Percentiles rank a stretch among this genome's conserved stretches.
Conservation (phyloP, 1,284 basidiomycete species). For the Calocybe gambosa region DNA sequence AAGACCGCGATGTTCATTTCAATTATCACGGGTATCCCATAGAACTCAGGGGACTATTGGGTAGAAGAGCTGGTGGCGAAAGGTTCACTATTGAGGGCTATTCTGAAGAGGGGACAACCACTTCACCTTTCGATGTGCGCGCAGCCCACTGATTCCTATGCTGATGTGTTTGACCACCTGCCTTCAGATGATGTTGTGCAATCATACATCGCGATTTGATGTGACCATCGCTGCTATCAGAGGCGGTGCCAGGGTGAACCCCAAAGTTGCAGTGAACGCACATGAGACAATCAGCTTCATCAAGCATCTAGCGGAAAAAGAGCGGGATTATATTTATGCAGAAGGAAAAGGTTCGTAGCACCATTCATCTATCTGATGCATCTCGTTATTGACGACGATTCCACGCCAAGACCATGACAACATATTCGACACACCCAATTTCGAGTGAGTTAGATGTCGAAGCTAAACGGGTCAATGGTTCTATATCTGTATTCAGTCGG, state of each 20-base stretch:
- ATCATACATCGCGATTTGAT: slow-evolving; percentile 58
- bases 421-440: slow-evolving; percentile 25
- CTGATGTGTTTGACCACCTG: not conserved
- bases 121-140: slow-evolving; percentile 58
- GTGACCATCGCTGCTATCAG: slow-evolving; percentile 55
- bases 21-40: slow-evolving; percentile 84
- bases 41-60: slow-evolving; percentile 59
- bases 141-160: not conserved
- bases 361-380: not conserved
- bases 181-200: slow-evolving; percentile 62
- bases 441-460: slow-evolving; percentile 11
- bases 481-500: too few relatives aligned
- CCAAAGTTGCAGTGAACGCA: slow-evolving; percentile 45
- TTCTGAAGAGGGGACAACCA: slow-evolving; percentile 65
- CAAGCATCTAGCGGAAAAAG: slow-evolving; percentile 49
- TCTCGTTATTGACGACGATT: not conserved
- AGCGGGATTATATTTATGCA: slow-evolving; percentile 47
- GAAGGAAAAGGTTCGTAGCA: slow-evolving; percentile 42
- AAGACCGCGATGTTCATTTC: slow-evolving; percentile 64
- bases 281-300: slow-evolving; percentile 48
- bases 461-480: too few relatives aligned
- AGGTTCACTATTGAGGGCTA: slow-evolving; percentile 55
- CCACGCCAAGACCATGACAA: slow-evolving; percentile 24
- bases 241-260: slow-evolving; percentile 44
- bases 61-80: slow-evolving; percentile 44